Evolutionary conservation across 768 basidiomycete genomes (phyloP), one percentile per base, ranked within the genome.

Genomic region (Serpula lacrymans): DNA sequence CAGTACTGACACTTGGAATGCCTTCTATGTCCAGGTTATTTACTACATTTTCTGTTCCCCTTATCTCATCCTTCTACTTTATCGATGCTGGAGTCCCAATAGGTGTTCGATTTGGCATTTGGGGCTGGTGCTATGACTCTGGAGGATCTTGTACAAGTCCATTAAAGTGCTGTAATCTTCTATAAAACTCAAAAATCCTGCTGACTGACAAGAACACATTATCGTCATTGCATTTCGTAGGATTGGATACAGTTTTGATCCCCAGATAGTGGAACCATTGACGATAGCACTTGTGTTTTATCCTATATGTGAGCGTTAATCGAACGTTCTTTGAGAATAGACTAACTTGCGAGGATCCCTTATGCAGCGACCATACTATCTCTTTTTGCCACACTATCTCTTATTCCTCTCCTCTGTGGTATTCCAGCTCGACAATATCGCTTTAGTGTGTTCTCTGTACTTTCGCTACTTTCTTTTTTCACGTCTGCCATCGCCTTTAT

Each of bases 401-500:
- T 43, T 12, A 21, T 43, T 12, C 35, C 42, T 8, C 27, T 43
- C 25, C 24, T 43, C 6, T 31, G 16, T 12, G 21, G 23, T 6
- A 8, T 33, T 14, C 31, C 31, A 33, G 6, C 31, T 6, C 31
- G 31, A 18, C 6, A 18, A 6, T 33, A 33, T 14, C 31, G 14
- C 6, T 33, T 33, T 14, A 18, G 6, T 6, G n/a, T 33, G 7
- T 33, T 33, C 31, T 33, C 31, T n/a, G 6, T 33, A 18, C 31
- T 33, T 6, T n/a, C 16, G 18, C 29, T 42, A 3, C 25, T 11
- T 2, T 13, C 41, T 13, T 35, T 25, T 27, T 9, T 34, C 30
- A 20, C 25, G 3, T 24, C 33, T 14, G 45, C 55, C 31, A 41
- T 57, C 10, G 58, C 53, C n/a, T 59, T 57, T 40, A 49, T 59